Conservation (phyloP, 495 filamentous ascomycete genomes). For the Extremus antarcticus region DNA sequence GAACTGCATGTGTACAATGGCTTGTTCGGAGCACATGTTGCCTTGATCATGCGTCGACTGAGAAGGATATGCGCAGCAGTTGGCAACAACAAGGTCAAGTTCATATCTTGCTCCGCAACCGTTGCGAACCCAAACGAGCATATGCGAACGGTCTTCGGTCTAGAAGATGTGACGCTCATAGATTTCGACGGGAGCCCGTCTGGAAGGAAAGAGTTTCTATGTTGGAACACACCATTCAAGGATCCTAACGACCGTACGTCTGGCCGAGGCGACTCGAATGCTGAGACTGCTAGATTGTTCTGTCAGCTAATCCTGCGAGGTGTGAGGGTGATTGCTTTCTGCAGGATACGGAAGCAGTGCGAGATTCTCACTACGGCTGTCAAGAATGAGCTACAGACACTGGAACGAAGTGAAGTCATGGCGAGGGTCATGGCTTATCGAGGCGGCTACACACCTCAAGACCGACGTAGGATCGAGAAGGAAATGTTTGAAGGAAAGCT, state of each 20-base stretch:
- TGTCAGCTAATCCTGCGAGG: constrained; percentile 82
- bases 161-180: constrained; percentile 62
- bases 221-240: constrained; percentile 96
- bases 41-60: constrained; percentile 86
- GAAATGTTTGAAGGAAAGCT: constrained; percentile 97
- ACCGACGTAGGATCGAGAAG: constrained; percentile 76
- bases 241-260: constrained; percentile 78
- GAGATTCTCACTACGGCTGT: constrained; percentile 76
- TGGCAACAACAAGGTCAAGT: constrained; percentile 79
- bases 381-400: constrained; percentile 57
- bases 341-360: constrained; percentile 73
- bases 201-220: constrained; percentile 88
- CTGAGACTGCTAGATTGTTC: constrained; percentile 79
- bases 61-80: constrained; percentile 83
- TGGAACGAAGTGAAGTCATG: constrained; percentile 64
- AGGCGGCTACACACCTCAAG: constrained; percentile 91
- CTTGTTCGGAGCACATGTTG: constrained; percentile 84
- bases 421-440: constrained; percentile 87
- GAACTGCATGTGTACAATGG: constrained; percentile 95
- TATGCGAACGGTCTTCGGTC: constrained; percentile 88
- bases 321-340: constrained; percentile 90
- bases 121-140: constrained; percentile 90
- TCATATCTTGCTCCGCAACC: constrained; percentile 95
- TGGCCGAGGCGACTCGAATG: constrained; percentile 70
- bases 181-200: constrained; percentile 92